Evolutionary conservation across 371 early-diverging fungal genomes (phyloP).

Genomic region (Umbelopsis sp.): DNA sequence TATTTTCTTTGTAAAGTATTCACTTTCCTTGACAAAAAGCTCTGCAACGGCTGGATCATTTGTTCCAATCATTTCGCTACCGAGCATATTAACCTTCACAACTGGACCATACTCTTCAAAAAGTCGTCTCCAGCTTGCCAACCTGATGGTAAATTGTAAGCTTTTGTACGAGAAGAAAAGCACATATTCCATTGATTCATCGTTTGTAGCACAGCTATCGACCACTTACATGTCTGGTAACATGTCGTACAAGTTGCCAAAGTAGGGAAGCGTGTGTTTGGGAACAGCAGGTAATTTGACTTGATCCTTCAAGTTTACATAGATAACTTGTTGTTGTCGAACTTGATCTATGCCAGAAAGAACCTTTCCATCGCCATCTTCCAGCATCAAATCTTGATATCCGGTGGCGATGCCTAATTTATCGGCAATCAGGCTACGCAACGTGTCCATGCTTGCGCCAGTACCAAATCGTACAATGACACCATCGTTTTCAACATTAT

Average conservation of each 20-base stretch:
- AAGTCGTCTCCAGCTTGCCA: conserved; percentile 31
- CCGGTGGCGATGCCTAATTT: conserved; percentile 27
- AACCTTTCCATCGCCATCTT: conserved; percentile 24
- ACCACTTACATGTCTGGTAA: conserved; percentile 37
- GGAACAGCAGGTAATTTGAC: conserved; percentile 33
- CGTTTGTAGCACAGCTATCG: no score
- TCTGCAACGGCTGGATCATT: conserved; percentile 44
- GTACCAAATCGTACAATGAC: conserved; percentile 33
- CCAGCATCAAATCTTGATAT: conserved; percentile 21
- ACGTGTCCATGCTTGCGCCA: conserved; percentile 32
- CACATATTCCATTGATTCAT: no score
- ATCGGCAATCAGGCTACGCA: conserved; percentile 36
- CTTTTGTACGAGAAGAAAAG: neutral
- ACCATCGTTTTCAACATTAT: conserved; percentile 34
- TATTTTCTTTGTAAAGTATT: conserved; percentile 41
- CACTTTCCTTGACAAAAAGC: conserved; percentile 34
- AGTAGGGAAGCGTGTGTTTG: conserved; percentile 35
- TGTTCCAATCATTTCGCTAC: conserved; percentile 29
- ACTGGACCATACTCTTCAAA: conserved; percentile 36
- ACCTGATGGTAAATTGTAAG: conserved; percentile 20
- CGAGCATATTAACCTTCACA: conserved; percentile 34
- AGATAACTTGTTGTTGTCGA: conserved; percentile 32
- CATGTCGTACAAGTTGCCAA: conserved; percentile 42
- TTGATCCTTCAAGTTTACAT: conserved; percentile 27
- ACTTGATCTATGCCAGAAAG: conserved; percentile 29